Base-by-base conservation (phyloP, 2,329 filamentous ascomycete genomes). In the Setomelanomma holmii region DNA sequence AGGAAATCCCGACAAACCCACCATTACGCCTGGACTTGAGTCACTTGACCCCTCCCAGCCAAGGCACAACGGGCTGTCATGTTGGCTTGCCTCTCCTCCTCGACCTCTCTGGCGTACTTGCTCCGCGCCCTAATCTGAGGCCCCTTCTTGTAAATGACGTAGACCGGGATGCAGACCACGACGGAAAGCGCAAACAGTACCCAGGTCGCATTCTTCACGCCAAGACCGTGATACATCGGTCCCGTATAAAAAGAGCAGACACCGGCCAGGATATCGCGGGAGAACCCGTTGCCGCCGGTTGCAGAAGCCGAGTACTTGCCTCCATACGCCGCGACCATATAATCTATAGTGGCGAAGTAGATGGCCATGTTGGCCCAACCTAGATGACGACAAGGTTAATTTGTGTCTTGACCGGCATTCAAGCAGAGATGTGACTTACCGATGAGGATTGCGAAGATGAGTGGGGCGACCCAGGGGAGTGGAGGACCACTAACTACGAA, bases 301-400 rank as follows among this genome's bases (percentile, higher is more conserved):
- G 89, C 89, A 0, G 88, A 90, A 1, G 89, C 88, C 4, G 87
- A 85, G 70, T 89, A 91, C 33, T 59, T 60, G 0, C 84, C 84
- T 0, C 88, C 89, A 60, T 90, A 89, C 0, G 87, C 84, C 33
- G 85, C 86, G 14, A 90, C 83, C 85, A 90, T 90, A 76, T 91
- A 91, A 71, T 91, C 87, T 55, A 90, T 88, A 1, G 88, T 90
- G 0, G 87, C 86, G 84, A 89, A 89, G 75, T 90, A 89, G 51
- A 90, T 89, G 27, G 27, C 27, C 27, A 30, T 30, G 5, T 30
- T 30, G 27, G 27, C 27, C 27, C 27, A 30, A 83, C 34, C 34
- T 36, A 16, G 6, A 36, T 4, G 34, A 7, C 7, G 11, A 36
- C n/a, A 17, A 16, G 7, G 34, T 36, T n/a, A 36, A n/a, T n/a